These are phyloP conservation scores for Allantophomopsis cytisporea DNA, from an alignment of 2,329 filamentous ascomycete genomes.

Conservation along the genomic window DNA sequence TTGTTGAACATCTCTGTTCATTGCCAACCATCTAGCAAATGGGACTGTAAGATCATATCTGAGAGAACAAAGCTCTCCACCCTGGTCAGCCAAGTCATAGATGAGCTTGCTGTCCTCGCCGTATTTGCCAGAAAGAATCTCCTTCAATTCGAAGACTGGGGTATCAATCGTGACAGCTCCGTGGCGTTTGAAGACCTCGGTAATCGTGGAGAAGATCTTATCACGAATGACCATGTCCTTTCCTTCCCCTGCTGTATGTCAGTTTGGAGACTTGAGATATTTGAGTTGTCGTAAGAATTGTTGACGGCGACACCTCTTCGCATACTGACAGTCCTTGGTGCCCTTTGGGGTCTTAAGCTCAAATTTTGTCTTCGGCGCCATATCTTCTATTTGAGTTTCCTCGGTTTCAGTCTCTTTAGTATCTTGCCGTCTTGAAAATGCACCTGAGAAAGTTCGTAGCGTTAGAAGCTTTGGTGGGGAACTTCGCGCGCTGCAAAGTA, in stretches of 20 bases:
- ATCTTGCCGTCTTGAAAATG: slow-evolving; percentile 8
- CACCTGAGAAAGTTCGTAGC: slow-evolving; percentile 4
- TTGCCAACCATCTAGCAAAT: slow-evolving; percentile 84
- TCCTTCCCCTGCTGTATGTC: slow-evolving; percentile 41
- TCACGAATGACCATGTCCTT: slow-evolving; percentile 70
- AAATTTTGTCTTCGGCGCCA: slow-evolving; percentile 35
- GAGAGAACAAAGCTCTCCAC: slow-evolving; percentile 72
- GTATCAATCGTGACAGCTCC: slow-evolving; percentile 71
- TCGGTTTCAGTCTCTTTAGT: no score
- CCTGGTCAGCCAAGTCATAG: slow-evolving; percentile 79
- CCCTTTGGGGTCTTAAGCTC: slow-evolving; percentile 84
- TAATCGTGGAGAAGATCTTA: slow-evolving; percentile 65
- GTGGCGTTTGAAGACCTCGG: slow-evolving; percentile 71
- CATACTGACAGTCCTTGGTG: slow-evolving; percentile 60
- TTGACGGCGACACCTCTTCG: slow-evolving; percentile 2
- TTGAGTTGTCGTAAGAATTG: slow-evolving; percentile 1
- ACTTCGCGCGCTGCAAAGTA: not conserved
- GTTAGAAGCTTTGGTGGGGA: slow-evolving; percentile 1
- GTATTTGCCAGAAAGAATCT: slow-evolving; percentile 81
- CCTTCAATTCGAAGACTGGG: slow-evolving; percentile 72
- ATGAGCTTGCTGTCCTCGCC: slow-evolving; percentile 88
- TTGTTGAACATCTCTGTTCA: slow-evolving; percentile 65
- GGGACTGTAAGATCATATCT: slow-evolving; percentile 83
- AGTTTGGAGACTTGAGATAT: slow-evolving; percentile 9
- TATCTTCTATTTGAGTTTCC: slow-evolving; percentile 4